Evolutionary conservation across 441 rosid species (phyloP), one percentile per base, ranked within the genome.

Genomic region (Erodium trifolium): DNA sequence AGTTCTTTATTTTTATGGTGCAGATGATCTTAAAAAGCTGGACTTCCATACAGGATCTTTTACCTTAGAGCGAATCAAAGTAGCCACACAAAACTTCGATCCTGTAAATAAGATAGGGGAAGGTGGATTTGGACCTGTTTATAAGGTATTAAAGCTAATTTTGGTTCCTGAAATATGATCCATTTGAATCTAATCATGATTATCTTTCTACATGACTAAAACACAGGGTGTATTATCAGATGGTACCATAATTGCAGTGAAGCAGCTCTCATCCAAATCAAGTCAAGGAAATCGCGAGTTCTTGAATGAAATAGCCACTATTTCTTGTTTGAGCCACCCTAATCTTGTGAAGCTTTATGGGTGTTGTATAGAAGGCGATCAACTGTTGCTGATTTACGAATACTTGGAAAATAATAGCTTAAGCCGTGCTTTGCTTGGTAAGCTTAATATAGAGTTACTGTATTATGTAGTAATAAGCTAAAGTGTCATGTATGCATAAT

Each of bases 121-220:
- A 82, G 97, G 94, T 64, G 96, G 92, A 71, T 92, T 92, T 60
- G 96, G 96, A 65, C 70, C 96, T 57, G 97, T 91, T 0, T 88
- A 84, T 78, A 89, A 88, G 88, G 98, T 90, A 71, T 68, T 55
- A 2, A 49, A 12, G 63, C 63, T 57, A 57, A 17, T 57, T 57
- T 57, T 18, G 10, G 23, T 18, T 55, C 23, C 62, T 18, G 23
- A 17, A 55, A 8, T 55, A 55, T 55, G 11, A 16, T 17, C 62
- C 23, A 16, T 57, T 57, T 57, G 10, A 17, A 57, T 57, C 29
- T 18, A 41, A 66, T 66, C 17, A 14, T 17, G 53, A 41, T 41
- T 14, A 19, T 14, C 19, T 39, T 65, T 69, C 12, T 34, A 14
- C 35, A 16, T 66, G 67, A 10, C 62, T 4, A 5, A 16, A 27